These are phyloP conservation scores for Neocallimastix lanati DNA, from an alignment of 192 early-diverging fungal species.

Conservation along the genomic window DNA sequence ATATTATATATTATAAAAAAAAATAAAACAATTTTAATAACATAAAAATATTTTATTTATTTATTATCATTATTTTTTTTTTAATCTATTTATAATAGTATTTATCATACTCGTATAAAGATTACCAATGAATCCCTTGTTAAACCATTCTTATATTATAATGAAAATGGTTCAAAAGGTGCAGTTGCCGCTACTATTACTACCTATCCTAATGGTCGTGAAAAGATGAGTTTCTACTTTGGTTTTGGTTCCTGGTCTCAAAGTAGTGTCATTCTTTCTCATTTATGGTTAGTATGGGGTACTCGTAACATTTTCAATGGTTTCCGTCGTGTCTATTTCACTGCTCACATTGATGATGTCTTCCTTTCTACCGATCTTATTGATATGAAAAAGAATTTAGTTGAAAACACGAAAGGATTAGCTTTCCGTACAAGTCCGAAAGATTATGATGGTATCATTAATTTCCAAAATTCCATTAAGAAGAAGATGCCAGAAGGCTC, in stretches of 20 bases:
- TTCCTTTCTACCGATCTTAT: constrained; percentile 3
- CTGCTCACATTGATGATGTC: constrained; percentile 16
- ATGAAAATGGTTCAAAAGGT: neutral
- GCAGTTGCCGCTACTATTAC: constrained; percentile 14
- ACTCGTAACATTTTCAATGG: constrained; percentile 18
- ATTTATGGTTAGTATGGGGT: constrained; percentile 21
- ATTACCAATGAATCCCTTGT: neutral
- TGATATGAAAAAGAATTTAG: neutral
- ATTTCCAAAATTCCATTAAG: constrained; percentile 17
- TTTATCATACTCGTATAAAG: neutral
- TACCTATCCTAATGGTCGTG: constrained; percentile 4
- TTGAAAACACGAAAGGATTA: neutral
- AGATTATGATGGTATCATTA: constrained; percentile 10
- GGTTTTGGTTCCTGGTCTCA: constrained; percentile 18
- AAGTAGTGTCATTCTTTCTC: constrained; percentile 8
- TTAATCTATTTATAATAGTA: too few species aligned
- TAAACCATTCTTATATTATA: neutral
- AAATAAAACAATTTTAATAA: too few species aligned
- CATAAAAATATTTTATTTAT: too few species aligned
- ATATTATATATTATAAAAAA: too few species aligned
- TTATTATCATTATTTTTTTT: too few species aligned
- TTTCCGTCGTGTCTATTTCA: constrained; percentile 23
- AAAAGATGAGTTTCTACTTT: constrained; percentile 27
- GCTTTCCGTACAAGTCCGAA: constrained; percentile 7
- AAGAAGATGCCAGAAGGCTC: constrained; percentile 15